phyloP scores from a whole-genome alignment of 257 asterid genomes.

The Solanum sitiens region DNA sequence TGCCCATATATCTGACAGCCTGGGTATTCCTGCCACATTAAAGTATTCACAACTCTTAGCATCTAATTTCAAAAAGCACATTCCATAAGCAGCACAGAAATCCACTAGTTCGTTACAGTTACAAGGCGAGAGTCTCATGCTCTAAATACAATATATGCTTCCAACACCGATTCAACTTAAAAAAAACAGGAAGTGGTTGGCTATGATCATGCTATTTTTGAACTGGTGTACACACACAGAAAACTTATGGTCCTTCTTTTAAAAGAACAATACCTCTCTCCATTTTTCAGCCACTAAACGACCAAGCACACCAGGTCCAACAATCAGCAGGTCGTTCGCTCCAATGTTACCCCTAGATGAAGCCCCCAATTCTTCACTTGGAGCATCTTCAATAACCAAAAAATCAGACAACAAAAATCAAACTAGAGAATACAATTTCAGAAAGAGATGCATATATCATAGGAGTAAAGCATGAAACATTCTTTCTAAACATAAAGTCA shows the following conservation, averaged over 20 bases:
- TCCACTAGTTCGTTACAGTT: not conserved
- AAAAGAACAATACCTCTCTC: conserved; percentile 50
- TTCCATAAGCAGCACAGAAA: not conserved
- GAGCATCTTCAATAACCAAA: conserved; percentile 27
- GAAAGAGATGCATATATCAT: not conserved
- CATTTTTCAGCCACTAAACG: conserved; percentile 88
- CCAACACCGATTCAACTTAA: not conserved
- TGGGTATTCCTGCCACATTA: conserved; percentile 54
- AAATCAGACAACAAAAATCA: not conserved
- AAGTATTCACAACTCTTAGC: not conserved
- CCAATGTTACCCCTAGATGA: conserved; percentile 42
- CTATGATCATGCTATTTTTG: not conserved
- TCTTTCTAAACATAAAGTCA: not conserved
- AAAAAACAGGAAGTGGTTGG: not conserved
- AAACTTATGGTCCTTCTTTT: not conserved
- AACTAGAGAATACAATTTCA: not conserved
- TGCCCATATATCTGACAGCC: conserved; percentile 71
- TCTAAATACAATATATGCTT: not conserved
- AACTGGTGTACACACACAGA: not conserved
- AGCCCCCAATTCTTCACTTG: conserved; percentile 33
- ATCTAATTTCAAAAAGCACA: not conserved
- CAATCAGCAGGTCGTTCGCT: conserved; percentile 70
- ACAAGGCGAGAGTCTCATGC: not conserved
- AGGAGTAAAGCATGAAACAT: not conserved
- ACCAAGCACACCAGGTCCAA: conserved; percentile 97